These are phyloP conservation scores for Suhomyces coccinellae DNA, from an alignment of 1,139 yeast species.

Conservation along the genomic window DNA sequence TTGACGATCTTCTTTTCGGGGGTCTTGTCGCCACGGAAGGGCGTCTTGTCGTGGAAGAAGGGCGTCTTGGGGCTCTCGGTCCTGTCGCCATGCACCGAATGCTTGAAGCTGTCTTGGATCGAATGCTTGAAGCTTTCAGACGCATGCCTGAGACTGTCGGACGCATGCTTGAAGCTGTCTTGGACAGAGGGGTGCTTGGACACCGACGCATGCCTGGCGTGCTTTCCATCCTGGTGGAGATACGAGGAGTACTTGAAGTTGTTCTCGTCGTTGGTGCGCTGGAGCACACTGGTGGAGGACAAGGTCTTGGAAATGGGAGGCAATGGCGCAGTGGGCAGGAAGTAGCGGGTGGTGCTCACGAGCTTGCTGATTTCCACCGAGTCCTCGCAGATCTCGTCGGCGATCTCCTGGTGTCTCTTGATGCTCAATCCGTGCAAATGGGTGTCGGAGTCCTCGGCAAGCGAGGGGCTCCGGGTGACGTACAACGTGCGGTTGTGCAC, in stretches of 20 bases:
- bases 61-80: no score
- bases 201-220: no score
- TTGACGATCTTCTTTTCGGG: conserved; percentile 11
- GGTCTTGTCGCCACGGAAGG: conserved; percentile 2
- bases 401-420: conserved; percentile 19
- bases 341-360: conserved; percentile 16
- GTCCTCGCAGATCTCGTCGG: conserved; percentile 23
- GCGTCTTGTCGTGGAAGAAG: no score
- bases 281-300: conserved; percentile 1
- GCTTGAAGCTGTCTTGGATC: no score
- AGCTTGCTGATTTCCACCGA: conserved; percentile 25
- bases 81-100: no score
- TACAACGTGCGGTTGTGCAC: not conserved
- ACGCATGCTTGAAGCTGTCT: no score
- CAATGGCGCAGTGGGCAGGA: conserved; percentile 33
- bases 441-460: not conserved
- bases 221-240: conserved; percentile 9
- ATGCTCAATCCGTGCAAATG: conserved; percentile 3
- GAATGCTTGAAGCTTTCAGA: no score
- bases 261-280: conserved; percentile 8
- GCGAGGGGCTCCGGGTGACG: not conserved
- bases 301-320: conserved; percentile 19
- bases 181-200: no score
- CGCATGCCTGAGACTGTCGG: no score
- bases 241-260: conserved; percentile 17